Percentiles rank a stretch among this genome's conserved stretches.
These are phyloP conservation scores for Monosporascus sp. DNA, from an alignment of 2,329 filamentous ascomycete species.

Conservation along the genomic window DNA sequence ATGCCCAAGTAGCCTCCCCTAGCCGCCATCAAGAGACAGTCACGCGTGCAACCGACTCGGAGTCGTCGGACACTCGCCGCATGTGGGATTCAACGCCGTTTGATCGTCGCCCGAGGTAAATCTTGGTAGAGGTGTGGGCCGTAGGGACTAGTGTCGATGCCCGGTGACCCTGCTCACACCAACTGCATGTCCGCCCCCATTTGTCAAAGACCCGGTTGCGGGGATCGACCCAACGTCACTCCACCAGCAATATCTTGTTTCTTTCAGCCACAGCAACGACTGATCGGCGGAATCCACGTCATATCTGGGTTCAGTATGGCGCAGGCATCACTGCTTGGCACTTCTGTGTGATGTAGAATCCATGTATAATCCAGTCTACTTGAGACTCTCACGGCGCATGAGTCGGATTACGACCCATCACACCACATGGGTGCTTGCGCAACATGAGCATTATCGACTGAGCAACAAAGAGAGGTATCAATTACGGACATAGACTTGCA, in stretches of 20 bases:
- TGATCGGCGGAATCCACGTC: slow-evolving; percentile 16
- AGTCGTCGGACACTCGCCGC: too few relatives aligned
- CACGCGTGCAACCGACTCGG: not conserved
- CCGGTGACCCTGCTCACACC: not conserved
- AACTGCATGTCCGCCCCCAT: not conserved
- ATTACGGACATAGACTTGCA: not conserved
- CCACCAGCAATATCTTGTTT: not conserved
- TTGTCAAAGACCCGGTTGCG: not conserved
- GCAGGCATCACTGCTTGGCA: slow-evolving; percentile 2
- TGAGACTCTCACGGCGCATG: too few relatives aligned
- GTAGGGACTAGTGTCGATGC: not conserved
- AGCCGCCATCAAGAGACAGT: not conserved
- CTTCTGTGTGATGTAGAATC: not conserved
- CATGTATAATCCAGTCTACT: too few relatives aligned
- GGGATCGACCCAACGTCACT: not conserved
- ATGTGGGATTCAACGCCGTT: not conserved
- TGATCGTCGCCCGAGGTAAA: not conserved
- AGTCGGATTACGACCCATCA: too few relatives aligned
- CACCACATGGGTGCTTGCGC: too few relatives aligned
- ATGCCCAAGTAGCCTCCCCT: too few relatives aligned
- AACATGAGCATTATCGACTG: too few relatives aligned
- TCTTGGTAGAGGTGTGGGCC: not conserved
- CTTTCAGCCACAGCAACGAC: slow-evolving; percentile 5
- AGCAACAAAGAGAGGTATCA: too few relatives aligned
- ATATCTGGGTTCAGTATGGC: slow-evolving; percentile 17